Evolutionary conservation across 345 rosid genomes (phyloP).

Genomic region (Eucalyptus cloeziana): DNA sequence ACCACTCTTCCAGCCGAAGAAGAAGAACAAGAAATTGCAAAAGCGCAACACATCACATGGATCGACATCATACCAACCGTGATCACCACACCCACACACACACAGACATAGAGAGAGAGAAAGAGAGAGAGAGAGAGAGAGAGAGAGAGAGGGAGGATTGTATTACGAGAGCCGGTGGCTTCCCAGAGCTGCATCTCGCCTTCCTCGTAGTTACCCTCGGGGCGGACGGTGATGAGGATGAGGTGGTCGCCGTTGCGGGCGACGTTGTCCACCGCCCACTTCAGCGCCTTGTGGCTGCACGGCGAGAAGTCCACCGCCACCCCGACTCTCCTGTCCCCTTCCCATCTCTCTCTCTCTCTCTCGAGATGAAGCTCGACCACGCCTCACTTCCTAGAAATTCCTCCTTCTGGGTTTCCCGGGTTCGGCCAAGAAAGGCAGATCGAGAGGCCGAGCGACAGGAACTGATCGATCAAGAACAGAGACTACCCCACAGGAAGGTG

Average conservation of each 20-base stretch:
- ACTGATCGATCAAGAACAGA: neutral
- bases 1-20: neutral
- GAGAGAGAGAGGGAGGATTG: neutral
- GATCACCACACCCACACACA: neutral
- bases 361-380: neutral
- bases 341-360: slow-evolving; percentile 22
- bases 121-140: neutral
- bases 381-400: neutral
- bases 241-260: slow-evolving; percentile 77
- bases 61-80: neutral
- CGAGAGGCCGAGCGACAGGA: neutral
- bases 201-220: slow-evolving; percentile 44
- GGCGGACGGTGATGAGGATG: slow-evolving; percentile 46
- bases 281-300: slow-evolving; percentile 72
- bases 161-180: slow-evolving; percentile 71
- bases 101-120: neutral
- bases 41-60: neutral
- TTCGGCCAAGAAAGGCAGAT: neutral
- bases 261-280: slow-evolving; percentile 80
- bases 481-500: neutral
- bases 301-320: slow-evolving; percentile 84
- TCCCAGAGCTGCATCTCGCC: slow-evolving; percentile 97
- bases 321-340: slow-evolving; percentile 51
- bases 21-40: neutral
- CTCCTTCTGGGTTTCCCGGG: neutral